These are phyloP conservation scores for Hirschfeldia incana DNA, from an alignment of 345 rosid species.

Conservation along the genomic window DNA sequence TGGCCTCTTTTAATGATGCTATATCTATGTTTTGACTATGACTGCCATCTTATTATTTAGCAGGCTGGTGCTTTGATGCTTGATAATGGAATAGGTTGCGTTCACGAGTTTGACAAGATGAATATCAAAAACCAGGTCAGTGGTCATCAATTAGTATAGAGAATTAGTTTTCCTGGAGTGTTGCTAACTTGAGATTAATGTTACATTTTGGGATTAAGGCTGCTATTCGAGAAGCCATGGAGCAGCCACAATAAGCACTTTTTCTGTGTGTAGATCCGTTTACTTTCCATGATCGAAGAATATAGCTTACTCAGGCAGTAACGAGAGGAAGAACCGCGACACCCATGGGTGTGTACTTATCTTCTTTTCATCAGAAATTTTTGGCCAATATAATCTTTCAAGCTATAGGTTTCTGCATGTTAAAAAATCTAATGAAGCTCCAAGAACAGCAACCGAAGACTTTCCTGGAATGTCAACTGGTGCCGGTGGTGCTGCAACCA, in stretches of 20 bases:
- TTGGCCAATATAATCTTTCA: too few relatives aligned
- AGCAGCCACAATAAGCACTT: not conserved
- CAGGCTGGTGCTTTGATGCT: not conserved
- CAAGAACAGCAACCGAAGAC: too few relatives aligned
- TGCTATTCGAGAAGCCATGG: not conserved
- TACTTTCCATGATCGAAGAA: too few relatives aligned
- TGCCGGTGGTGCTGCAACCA: too few relatives aligned
- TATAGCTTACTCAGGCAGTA: too few relatives aligned
- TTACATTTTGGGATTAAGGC: not conserved
- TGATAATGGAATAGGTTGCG: not conserved
- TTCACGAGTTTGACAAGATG: not conserved
- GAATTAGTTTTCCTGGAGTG: not conserved
- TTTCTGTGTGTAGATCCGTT: too few relatives aligned
- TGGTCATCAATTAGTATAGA: not conserved
- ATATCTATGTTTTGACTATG: not conserved
- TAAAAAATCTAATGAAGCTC: too few relatives aligned
- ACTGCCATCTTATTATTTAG: not conserved
- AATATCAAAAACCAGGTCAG: not conserved
- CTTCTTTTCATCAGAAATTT: not conserved
- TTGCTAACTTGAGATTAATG: not conserved
- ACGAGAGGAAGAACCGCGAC: too few relatives aligned
- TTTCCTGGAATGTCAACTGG: too few relatives aligned
- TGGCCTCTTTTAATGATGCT: not conserved
- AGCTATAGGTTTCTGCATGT: too few relatives aligned
- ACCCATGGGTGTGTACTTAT: too few relatives aligned